phyloP scores from a whole-genome alignment of 208 protist species.

The Leishmania mexicana region DNA sequence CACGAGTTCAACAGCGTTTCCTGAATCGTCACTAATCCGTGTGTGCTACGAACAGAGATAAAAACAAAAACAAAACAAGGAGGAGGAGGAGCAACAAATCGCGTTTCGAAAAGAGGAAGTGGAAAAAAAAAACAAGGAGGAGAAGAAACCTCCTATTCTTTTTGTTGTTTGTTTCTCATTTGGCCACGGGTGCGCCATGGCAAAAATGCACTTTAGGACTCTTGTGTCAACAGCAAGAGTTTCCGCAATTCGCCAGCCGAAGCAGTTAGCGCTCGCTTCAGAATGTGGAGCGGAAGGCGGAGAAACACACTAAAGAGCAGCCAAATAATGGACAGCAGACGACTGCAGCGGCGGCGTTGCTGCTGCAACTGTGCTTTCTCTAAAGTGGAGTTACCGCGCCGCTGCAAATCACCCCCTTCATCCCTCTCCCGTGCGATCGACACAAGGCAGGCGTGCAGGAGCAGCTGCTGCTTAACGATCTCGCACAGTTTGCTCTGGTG shows the following conservation, averaged over 20 bases:
- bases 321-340: not conserved
- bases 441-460: conserved; percentile 23
- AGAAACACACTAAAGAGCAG: conserved; percentile 8
- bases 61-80: not conserved
- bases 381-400: not conserved
- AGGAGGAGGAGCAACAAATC: not conserved
- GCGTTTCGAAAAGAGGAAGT: not conserved
- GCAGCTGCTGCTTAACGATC: conserved; percentile 15
- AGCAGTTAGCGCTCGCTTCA: not conserved
- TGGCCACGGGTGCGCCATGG: not conserved
- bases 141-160: not conserved
- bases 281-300: conserved; percentile 5
- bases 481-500: not conserved
- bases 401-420: not conserved
- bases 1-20: too few relatives aligned
- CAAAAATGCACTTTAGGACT: not conserved
- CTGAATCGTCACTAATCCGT: not conserved
- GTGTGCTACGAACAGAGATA: not conserved
- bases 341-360: not conserved
- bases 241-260: not conserved
- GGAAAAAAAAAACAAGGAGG: not conserved
- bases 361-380: not conserved
- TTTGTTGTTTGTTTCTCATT: not conserved
- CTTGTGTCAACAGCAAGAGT: not conserved
- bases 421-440: conserved; percentile 10